Conservation (phyloP, 176 grass and related monocot species). For the Musa troglodytarum region DNA sequence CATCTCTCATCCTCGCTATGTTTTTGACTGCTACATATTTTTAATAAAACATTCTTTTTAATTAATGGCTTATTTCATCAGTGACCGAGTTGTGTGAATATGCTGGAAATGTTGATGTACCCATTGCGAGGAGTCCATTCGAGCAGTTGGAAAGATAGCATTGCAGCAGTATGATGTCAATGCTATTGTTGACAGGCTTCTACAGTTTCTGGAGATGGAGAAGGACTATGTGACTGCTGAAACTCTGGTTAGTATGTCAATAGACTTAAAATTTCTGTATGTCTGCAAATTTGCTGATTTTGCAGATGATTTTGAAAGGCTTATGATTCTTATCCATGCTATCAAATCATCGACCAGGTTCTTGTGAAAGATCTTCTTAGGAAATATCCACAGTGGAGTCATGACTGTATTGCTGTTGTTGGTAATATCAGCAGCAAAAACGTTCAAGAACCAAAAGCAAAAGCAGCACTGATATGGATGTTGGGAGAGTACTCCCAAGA, state of each 20-base stretch:
- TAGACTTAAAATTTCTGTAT: background rate
- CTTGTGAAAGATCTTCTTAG: constrained; percentile 97
- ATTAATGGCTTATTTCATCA: constrained; percentile 24
- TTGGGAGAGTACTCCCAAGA: constrained; percentile 99
- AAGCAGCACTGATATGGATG: constrained; percentile 99
- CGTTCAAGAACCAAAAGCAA: constrained; percentile 96
- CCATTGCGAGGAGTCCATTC: constrained; percentile 95
- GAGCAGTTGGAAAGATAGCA: constrained; percentile 98
- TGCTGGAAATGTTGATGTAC: constrained; percentile 93
- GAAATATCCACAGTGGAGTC: constrained; percentile 99
- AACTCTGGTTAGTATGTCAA: constrained; percentile 56
- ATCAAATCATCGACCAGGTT: constrained; percentile 41
- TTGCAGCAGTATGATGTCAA: constrained; percentile 98
- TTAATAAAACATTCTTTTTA: constrained; percentile 15
- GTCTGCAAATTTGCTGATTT: background rate
- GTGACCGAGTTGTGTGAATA: constrained; percentile 99
- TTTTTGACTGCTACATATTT: constrained; percentile 9
- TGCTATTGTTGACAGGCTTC: constrained; percentile 95
- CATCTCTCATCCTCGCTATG: background rate
- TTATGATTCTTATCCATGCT: background rate
- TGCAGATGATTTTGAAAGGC: background rate
- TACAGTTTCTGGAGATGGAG: constrained; percentile 99
- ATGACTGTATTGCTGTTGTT: constrained; percentile 99
- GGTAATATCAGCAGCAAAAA: constrained; percentile 99
- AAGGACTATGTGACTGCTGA: constrained; percentile 99